A percentile compares a stretch with the other conserved stretches of the same genome.
These are phyloP conservation scores for Aspergillus olivimuriae DNA, from an alignment of 495 filamentous ascomycete genomes.

Conservation along the genomic window DNA sequence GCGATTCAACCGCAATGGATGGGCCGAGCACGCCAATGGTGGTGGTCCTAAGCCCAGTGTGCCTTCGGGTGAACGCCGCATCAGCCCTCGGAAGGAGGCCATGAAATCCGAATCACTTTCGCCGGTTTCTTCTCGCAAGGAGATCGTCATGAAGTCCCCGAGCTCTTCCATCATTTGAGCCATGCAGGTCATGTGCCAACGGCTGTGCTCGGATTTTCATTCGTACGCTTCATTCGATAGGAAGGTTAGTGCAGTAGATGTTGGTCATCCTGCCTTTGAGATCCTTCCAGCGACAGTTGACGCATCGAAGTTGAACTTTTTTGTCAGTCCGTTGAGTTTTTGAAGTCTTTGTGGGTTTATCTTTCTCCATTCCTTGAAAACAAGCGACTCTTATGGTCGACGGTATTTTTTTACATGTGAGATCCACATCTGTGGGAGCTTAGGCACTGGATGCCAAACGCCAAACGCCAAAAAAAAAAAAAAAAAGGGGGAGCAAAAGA, in stretches of 20 bases:
- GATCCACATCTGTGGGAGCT: constrained; percentile 12
- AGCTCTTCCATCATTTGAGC: constrained; percentile 15
- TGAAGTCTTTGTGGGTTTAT: constrained; percentile 14
- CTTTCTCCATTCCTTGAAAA: constrained; percentile 20
- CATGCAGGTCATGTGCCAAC: neutral
- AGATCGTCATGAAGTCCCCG: constrained; percentile 21
- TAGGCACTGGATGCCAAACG: constrained; percentile 5
- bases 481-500: neutral
- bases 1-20: constrained; percentile 20
- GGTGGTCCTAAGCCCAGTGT: constrained; percentile 28
- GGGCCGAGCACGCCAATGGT: constrained; percentile 26
- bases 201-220: neutral
- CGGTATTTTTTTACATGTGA: constrained; percentile 13
- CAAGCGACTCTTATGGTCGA: constrained; percentile 8
- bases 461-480: constrained; percentile 1
- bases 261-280: too few species aligned
- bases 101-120: constrained; percentile 29
- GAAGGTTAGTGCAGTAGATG: too few species aligned
- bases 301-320: constrained; percentile 3
- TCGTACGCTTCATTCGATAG: too few species aligned
- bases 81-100: constrained; percentile 32
- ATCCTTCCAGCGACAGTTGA: too few species aligned
- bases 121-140: constrained; percentile 28
- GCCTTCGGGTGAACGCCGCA: constrained; percentile 17
- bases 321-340: constrained; percentile 1